Conservation (phyloP, 805 yeast genomes). For the Cyberlindnera xylosilytica region DNA sequence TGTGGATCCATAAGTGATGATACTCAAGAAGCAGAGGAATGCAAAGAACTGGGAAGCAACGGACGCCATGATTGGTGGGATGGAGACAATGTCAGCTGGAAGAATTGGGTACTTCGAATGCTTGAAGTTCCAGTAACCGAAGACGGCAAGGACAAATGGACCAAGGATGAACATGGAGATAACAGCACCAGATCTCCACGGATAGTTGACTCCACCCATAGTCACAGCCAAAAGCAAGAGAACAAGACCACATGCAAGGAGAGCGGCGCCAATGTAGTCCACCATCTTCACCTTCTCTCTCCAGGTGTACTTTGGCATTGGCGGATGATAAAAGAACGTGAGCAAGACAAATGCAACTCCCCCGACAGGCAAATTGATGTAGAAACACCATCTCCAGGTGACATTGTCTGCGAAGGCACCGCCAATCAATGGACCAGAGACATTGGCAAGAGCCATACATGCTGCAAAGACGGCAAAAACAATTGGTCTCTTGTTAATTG, state of each 20-base stretch:
- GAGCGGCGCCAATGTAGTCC: slow-evolving; percentile 48
- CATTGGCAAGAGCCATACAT: slow-evolving; percentile 47
- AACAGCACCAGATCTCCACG: slow-evolving; percentile 55
- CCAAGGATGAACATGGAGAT: slow-evolving; percentile 42
- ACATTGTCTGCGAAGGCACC: slow-evolving; percentile 59
- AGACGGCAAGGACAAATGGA: slow-evolving; percentile 6
- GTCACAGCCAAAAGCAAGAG: slow-evolving; percentile 47
- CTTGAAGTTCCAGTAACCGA: slow-evolving; percentile 17
- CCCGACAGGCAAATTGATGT: slow-evolving; percentile 65
- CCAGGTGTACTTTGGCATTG: slow-evolving; percentile 39
- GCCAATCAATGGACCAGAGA: slow-evolving; percentile 63
- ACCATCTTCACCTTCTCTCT: slow-evolving; percentile 38
- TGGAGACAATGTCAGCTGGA: slow-evolving; percentile 40
- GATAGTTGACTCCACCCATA: slow-evolving; percentile 48
- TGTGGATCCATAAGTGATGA: slow-evolving; percentile 36
- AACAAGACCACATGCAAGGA: slow-evolving; percentile 42
- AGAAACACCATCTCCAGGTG: slow-evolving; percentile 77
- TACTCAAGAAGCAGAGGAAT: slow-evolving; percentile 38
- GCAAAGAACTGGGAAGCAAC: slow-evolving; percentile 32
- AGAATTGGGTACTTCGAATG: slow-evolving; percentile 19
- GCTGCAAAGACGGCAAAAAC: slow-evolving; percentile 23
- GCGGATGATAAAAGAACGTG: slow-evolving; percentile 43
- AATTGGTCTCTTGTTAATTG: slow-evolving; percentile 29
- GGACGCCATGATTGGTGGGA: slow-evolving; percentile 32
- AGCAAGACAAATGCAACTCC: slow-evolving; percentile 44